Base-by-base conservation (phyloP, 768 basidiomycete species). In the Boletus rufocinnamomeus region DNA sequence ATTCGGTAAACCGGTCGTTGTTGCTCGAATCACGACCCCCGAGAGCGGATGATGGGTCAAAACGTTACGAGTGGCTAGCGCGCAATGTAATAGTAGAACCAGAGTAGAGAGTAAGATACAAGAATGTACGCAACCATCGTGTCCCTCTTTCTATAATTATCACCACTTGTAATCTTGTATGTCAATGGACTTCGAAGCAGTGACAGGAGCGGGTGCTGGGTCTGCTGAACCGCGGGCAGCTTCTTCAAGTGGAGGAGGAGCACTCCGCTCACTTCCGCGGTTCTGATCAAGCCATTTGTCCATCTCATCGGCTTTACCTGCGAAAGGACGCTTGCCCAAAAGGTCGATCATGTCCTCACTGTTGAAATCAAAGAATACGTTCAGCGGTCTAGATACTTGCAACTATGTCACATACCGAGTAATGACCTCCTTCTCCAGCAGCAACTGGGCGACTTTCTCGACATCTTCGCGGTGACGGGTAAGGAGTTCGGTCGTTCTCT, bases 381-480 rank as follows among this genome's bases (percentile, higher is more conserved):
- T 44, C 46, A 38, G 38, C 48, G 32, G 51, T 53, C 37, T 41
- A 50, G 17, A 44, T 16, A 5, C 9, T 37, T 27, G 50, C 27
- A 50, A 48, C 37, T 48, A 41, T 7, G 14, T 23, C 51, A 66
- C 84, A 43, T 74, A 93, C 90, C 96, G 85, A 44, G 92, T 95
- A 53, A 99, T 87, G 14, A 98, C 91, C 74, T 99, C 97, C 77
- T 95, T 96, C 74, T 93, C 86, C n/a, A 99, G 78, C 43, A 99
- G 78, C 35, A 92, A 75, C 72, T 89, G 80, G 0, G 97, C 97
- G 13, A 99, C 91, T 77, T 94, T 94, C 77, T 98, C 93, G 6
- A 98, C 95, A 60, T 95, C 89, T 21, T 82, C 88, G 61, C 85
- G 84, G 68, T 96, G 91, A 61, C 87, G 80, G 3, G 82, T 91